These are phyloP conservation scores for Podospora pseudoanserina DNA, from an alignment of 495 filamentous ascomycete genomes.

Conservation along the genomic window DNA sequence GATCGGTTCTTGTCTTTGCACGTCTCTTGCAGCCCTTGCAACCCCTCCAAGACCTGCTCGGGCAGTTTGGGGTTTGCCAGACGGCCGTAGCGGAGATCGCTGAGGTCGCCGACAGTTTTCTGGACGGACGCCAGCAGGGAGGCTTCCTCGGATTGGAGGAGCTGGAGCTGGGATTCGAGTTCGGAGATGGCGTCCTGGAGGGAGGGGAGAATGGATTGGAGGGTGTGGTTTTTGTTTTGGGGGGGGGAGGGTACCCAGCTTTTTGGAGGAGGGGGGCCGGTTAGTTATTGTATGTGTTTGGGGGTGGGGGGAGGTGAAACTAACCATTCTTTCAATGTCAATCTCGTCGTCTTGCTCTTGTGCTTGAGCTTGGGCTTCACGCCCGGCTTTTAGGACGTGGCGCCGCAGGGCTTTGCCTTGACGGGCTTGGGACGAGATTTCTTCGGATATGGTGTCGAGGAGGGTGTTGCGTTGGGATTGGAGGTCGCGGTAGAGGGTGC, in stretches of 20 bases:
- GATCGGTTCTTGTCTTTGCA: constrained; percentile 49
- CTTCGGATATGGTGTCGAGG: constrained; percentile 62
- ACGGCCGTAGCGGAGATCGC: constrained; percentile 78
- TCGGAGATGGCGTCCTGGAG: constrained; percentile 63
- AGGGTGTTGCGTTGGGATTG: constrained; percentile 66
- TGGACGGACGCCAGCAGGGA: constrained; percentile 57
- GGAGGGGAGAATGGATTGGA: constrained; percentile 60
- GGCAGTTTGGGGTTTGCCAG: constrained; percentile 57
- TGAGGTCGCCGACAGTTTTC: constrained; percentile 64
- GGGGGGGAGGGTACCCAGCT: constrained; percentile 56
- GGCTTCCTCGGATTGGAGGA: constrained; percentile 61
- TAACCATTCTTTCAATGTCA: constrained; percentile 66
- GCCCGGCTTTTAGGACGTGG: constrained; percentile 55
- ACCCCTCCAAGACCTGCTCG: constrained; percentile 60
- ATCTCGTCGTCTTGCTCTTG: constrained; percentile 61
- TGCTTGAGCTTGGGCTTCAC: constrained; percentile 51
- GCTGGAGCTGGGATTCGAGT: constrained; percentile 63
- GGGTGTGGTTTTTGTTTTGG: constrained; percentile 50
- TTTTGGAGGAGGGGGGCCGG: constrained; percentile 24
- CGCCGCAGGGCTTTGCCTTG: constrained; percentile 60
- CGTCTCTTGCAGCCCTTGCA: constrained; percentile 58
- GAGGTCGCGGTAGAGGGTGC: constrained; percentile 73
- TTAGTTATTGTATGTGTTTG: background rate
- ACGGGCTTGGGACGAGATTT: constrained; percentile 64
- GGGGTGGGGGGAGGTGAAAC: constrained; percentile 16